Percentiles rank a stretch among this genome's conserved stretches.
Conservation (phyloP, 192 early-diverging fungal genomes). For the Linnemannia zychae region DNA sequence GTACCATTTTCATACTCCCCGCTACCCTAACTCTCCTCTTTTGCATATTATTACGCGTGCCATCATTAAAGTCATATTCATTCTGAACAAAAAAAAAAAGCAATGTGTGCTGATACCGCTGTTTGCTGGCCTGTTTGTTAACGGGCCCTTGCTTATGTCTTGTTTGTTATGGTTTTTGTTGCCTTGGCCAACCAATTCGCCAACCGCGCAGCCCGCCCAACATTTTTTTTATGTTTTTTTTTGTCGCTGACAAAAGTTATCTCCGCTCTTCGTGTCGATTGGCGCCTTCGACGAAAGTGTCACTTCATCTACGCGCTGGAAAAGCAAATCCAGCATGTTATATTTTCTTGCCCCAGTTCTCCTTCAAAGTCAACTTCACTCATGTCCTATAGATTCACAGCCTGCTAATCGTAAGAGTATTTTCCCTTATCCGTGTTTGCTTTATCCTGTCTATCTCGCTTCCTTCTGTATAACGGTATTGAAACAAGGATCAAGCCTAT, state of each 20-base stretch:
- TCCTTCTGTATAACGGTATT: no score
- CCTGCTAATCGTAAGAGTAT: no score
- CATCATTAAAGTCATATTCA: background rate
- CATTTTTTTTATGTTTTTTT: background rate
- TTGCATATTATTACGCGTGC: background rate
- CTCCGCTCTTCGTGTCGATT: background rate
- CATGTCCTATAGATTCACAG: no score
- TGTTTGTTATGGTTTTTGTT: background rate
- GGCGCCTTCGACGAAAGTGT: no score
- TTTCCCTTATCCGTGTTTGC: no score
- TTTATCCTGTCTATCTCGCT: no score
- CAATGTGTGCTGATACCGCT: no score
- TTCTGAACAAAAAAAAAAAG: background rate
- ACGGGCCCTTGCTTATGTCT: background rate
- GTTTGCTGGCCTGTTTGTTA: background rate
- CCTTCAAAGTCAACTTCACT: no score
- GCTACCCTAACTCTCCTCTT: background rate
- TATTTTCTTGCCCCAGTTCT: no score
- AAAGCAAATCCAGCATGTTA: no score
- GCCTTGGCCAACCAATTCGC: background rate
- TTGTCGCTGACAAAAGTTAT: background rate
- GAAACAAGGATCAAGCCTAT: no score
- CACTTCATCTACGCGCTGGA: no score
- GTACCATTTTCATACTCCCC: slow-evolving; percentile 3
- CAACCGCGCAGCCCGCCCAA: background rate